Evolutionary conservation across 2,329 filamentous ascomycete species (phyloP).

Genomic region (Scedosporium dehoogii): DNA sequence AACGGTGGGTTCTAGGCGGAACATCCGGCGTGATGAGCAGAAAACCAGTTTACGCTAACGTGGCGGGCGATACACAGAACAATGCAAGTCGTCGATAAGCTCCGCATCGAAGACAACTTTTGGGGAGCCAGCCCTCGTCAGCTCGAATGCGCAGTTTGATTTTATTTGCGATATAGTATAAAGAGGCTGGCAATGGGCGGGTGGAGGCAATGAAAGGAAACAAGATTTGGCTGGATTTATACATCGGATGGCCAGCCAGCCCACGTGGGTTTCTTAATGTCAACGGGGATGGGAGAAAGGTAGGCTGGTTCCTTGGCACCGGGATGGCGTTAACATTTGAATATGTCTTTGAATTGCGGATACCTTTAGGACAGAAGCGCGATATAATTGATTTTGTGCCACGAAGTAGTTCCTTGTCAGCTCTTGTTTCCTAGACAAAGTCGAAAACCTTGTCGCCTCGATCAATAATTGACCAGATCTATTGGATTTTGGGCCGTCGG

Average conservation of each 20-base stretch:
- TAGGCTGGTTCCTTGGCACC: background rate
- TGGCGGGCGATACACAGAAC: slow-evolving; percentile 16
- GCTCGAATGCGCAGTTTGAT: slow-evolving; percentile 32
- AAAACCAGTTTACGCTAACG: background rate
- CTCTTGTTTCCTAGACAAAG: no score
- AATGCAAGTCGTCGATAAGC: slow-evolving; percentile 24
- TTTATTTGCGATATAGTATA: slow-evolving; percentile 33
- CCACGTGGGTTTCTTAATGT: background rate
- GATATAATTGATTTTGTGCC: background rate
- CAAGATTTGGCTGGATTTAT: background rate
- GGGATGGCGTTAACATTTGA: slow-evolving; percentile 1
- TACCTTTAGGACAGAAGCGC: slow-evolving; percentile 1
- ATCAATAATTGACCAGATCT: no score
- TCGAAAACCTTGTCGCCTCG: no score
- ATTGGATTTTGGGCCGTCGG: no score
- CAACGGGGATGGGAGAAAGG: background rate
- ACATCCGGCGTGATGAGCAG: background rate
- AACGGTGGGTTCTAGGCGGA: slow-evolving; percentile 24
- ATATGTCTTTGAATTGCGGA: background rate
- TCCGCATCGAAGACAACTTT: slow-evolving; percentile 12
- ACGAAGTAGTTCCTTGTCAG: no score
- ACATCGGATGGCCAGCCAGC: background rate
- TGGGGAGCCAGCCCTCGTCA: slow-evolving; percentile 21
- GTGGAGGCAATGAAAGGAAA: background rate
- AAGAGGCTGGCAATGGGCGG: background rate